Evolutionary conservation across 345 rosid species (phyloP).

Genomic region (Sapria himalayana): DNA sequence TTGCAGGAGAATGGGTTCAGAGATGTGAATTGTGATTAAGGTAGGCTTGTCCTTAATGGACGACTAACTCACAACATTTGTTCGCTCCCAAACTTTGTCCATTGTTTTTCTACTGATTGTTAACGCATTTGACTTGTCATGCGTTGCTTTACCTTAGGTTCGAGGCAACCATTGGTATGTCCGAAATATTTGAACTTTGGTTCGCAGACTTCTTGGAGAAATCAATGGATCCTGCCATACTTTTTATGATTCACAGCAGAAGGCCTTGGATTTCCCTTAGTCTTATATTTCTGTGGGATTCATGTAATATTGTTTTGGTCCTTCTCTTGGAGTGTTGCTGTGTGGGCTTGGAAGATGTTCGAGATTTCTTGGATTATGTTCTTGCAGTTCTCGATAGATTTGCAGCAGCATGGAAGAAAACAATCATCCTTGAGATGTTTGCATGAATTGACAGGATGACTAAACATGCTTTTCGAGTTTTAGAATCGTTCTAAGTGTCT

Average conservation of each 20-base stretch:
- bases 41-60: conserved; percentile 38
- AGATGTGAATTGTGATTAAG: conserved; percentile 27
- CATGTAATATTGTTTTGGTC: conserved; percentile 34
- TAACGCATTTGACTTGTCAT: conserved; percentile 39
- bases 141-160: conserved; percentile 56
- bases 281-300: conserved; percentile 15
- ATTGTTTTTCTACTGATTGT: conserved; percentile 11
- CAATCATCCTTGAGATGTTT: conserved; percentile 40
- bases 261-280: conserved; percentile 33
- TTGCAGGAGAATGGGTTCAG: conserved; percentile 21
- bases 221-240: conserved; percentile 34
- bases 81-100: conserved; percentile 16
- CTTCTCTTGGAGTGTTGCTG: conserved; percentile 40
- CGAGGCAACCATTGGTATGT: conserved; percentile 25
- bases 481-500: conserved; percentile 22
- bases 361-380: conserved; percentile 24
- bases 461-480: conserved; percentile 10
- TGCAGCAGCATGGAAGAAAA: conserved; percentile 49
- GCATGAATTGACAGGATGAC: conserved; percentile 38
- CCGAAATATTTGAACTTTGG: conserved; percentile 29
- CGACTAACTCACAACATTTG: conserved; percentile 14
- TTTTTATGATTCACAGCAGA: conserved; percentile 16
- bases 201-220: conserved; percentile 30
- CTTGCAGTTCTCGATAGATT: conserved; percentile 43
- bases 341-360: conserved; percentile 43